A percentile compares a stretch with the other conserved stretches of the same genome.
Evolutionary conservation across 1,284 basidiomycete genomes (phyloP).

Genomic region (Pseudozyma pruni): DNA sequence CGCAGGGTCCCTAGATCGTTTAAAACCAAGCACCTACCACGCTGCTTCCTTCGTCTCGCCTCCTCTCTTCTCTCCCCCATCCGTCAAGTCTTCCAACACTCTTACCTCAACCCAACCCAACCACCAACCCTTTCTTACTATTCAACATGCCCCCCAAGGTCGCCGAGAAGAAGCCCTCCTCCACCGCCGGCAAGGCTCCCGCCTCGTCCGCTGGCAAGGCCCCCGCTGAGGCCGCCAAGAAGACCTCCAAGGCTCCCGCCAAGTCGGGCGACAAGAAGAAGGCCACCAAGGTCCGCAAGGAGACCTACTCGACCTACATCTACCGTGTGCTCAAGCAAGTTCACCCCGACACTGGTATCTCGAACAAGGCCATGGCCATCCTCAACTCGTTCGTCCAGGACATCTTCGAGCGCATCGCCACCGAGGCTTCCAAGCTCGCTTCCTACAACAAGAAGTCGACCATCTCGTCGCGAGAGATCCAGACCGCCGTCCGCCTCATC

Average conservation of each 20-base stretch:
- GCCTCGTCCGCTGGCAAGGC: constrained; percentile 70
- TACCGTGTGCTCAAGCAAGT: constrained; percentile 74
- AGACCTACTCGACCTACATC: constrained; percentile 70
- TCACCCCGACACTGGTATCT: constrained; percentile 70
- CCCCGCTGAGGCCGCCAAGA: constrained; percentile 74
- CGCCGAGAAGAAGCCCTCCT: constrained; percentile 71
- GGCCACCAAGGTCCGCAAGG: constrained; percentile 74
- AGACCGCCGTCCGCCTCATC: constrained; percentile 67
- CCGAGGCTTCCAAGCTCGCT: constrained; percentile 68
- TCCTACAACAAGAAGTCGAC: constrained; percentile 68
- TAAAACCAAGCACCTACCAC: constrained; percentile 30
- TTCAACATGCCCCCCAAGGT: constrained; percentile 65
- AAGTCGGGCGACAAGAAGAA: constrained; percentile 75
- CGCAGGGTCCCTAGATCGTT: constrained; percentile 6
- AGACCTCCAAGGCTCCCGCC: constrained; percentile 69
- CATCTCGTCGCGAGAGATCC: constrained; percentile 69
- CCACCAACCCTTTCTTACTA: constrained; percentile 17
- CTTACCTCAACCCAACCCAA: constrained; percentile 11
- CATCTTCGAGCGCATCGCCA: constrained; percentile 70
- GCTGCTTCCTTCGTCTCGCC: constrained; percentile 18
- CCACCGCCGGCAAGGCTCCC: constrained; percentile 73
- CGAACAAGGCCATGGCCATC: constrained; percentile 70
- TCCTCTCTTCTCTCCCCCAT: constrained; percentile 26
- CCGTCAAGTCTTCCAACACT: constrained; percentile 26
- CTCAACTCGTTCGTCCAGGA: constrained; percentile 70